A percentile compares a stretch with the other conserved stretches of the same genome.
Conservation (phyloP, 371 early-diverging fungal species). For the Rhizopus delemar region DNA sequence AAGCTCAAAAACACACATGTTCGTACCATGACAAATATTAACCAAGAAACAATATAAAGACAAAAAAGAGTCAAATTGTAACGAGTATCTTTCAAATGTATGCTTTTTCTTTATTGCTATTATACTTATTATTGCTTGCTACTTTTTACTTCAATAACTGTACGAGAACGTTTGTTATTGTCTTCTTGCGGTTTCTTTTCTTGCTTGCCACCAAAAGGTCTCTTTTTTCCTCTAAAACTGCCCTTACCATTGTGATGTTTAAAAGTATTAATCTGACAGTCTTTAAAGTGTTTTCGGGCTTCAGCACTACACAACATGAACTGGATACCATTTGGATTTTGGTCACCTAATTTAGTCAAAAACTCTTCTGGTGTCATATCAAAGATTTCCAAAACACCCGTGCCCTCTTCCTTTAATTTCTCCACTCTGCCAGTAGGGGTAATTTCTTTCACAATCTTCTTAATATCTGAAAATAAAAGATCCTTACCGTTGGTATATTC, state of each 20-base stretch:
- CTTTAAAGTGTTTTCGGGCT: slow-evolving; percentile 25
- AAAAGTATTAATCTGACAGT: slow-evolving; percentile 15
- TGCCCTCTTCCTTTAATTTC: slow-evolving; percentile 14
- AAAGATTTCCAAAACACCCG: slow-evolving; percentile 37
- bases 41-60: too few species aligned
- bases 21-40: too few species aligned
- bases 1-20: too few species aligned
- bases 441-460: slow-evolving; percentile 21
- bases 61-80: too few species aligned
- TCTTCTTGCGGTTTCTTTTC: slow-evolving; percentile 4
- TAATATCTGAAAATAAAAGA: slow-evolving; percentile 30
- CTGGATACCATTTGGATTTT: slow-evolving; percentile 24
- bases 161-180: slow-evolving; percentile 19
- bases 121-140: not conserved
- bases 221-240: not conserved
- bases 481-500: slow-evolving; percentile 38
- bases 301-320: slow-evolving; percentile 22
- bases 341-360: slow-evolving; percentile 28
- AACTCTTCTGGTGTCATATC: slow-evolving; percentile 39
- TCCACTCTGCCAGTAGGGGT: slow-evolving; percentile 24
- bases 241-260: too few species aligned
- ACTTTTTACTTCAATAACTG: slow-evolving; percentile 12
- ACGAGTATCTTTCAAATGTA: not conserved
- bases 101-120: not conserved
- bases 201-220: not conserved